Percentiles rank a stretch among this genome's conserved stretches.
Conservation (phyloP, 2,329 filamentous ascomycete genomes). For the Colletotrichum sp. region DNA sequence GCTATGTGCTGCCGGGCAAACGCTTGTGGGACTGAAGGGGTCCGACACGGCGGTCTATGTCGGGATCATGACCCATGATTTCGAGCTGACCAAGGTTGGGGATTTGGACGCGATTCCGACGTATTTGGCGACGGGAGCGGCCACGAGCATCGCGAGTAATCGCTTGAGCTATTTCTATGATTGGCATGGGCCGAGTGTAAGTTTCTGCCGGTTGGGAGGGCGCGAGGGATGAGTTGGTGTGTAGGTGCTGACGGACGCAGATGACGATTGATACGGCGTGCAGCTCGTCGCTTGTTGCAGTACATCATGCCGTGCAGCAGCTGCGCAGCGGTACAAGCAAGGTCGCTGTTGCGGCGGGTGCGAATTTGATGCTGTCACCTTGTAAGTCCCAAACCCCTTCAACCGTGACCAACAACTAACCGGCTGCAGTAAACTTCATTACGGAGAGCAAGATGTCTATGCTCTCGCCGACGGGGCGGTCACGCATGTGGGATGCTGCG, state of each 20-base stretch:
- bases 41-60: constrained; percentile 7
- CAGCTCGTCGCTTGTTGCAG: constrained; percentile 43
- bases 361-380: constrained; percentile 23
- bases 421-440: not conserved
- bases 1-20: constrained; percentile 21
- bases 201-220: constrained; percentile 43
- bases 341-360: constrained; percentile 29
- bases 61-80: constrained; percentile 29
- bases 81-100: constrained; percentile 20
- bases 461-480: constrained; percentile 39
- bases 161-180: constrained; percentile 17
- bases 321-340: constrained; percentile 33
- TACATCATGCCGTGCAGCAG: constrained; percentile 43
- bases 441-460: constrained; percentile 24
- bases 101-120: constrained; percentile 27
- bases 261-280: constrained; percentile 51
- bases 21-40: not conserved
- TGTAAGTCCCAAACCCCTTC: too few species aligned
- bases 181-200: constrained; percentile 27
- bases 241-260: constrained; percentile 40
- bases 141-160: constrained; percentile 38
- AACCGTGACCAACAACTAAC: too few species aligned
- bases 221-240: constrained; percentile 18
- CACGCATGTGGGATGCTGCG: constrained; percentile 42
- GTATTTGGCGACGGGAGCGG: constrained; percentile 35